Evolutionary conservation across 306 rosid genomes (phyloP).

Genomic region (Casuarina equisetifolia): DNA sequence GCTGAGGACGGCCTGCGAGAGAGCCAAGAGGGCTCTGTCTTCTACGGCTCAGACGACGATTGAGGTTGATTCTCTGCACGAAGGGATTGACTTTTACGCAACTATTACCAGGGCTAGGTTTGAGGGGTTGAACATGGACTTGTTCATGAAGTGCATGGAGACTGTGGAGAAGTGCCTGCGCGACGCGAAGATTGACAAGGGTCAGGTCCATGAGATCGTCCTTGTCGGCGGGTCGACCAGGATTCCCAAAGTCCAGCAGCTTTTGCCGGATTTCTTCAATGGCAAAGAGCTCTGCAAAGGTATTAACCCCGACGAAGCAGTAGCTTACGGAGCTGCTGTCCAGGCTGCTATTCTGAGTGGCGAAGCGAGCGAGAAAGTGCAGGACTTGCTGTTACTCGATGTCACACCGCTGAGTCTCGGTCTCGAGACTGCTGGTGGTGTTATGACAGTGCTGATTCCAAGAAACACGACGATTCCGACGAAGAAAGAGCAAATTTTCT

Average conservation of each 20-base stretch:
- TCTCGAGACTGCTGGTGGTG: constrained; percentile 79
- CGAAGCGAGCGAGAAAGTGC: constrained; percentile 73
- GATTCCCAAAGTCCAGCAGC: constrained; percentile 74
- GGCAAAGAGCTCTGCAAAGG: constrained; percentile 88
- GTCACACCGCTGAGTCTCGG: constrained; percentile 76
- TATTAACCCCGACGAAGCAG: constrained; percentile 86
- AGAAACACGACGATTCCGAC: constrained; percentile 84
- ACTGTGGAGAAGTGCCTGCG: constrained; percentile 83
- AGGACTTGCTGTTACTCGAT: constrained; percentile 69
- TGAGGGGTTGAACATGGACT: constrained; percentile 74
- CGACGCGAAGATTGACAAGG: constrained; percentile 66
- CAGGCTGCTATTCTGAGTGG: constrained; percentile 81
- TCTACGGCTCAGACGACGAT: constrained; percentile 67
- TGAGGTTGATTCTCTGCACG: constrained; percentile 74
- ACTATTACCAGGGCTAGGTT: constrained; percentile 79
- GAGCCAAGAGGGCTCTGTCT: constrained; percentile 75
- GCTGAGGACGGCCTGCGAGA: constrained; percentile 73
- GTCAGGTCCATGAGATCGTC: constrained; percentile 67
- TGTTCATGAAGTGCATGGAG: constrained; percentile 82
- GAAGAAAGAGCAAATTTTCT: constrained; percentile 78
- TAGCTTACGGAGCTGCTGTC: constrained; percentile 85
- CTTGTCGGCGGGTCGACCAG: constrained; percentile 83
- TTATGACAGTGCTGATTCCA: constrained; percentile 74
- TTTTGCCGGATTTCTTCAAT: constrained; percentile 71
- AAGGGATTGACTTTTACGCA: constrained; percentile 75